Evolutionary conservation across 805 yeast genomes (phyloP).

Genomic region (Jamesozyma jinghongensis): DNA sequence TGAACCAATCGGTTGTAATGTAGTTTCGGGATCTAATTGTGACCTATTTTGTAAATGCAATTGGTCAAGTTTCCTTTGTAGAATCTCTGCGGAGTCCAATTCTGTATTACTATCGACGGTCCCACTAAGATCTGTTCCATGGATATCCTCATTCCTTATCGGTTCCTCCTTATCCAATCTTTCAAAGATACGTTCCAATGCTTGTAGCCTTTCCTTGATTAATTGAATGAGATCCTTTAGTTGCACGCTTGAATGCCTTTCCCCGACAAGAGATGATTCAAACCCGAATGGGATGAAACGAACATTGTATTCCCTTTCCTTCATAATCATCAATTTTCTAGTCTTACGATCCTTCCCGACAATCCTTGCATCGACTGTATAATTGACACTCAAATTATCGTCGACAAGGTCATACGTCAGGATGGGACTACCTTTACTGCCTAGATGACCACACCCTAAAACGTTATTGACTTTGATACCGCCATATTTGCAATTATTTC

Average conservation of each 20-base stretch:
- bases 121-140: conserved; percentile 25
- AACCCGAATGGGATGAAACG: conserved; percentile 27
- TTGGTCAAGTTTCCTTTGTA: conserved; percentile 22
- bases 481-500: conserved; percentile 17
- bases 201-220: conserved; percentile 11
- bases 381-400: conserved; percentile 34
- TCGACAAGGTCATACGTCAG: conserved; percentile 38
- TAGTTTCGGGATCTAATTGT: neutral
- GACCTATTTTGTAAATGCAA: conserved; percentile 13
- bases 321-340: conserved; percentile 13
- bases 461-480: conserved; percentile 29
- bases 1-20: neutral
- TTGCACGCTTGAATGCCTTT: conserved; percentile 8
- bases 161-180: conserved; percentile 10
- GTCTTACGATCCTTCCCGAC: conserved; percentile 36
- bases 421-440: conserved; percentile 45
- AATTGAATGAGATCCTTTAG: conserved; percentile 7
- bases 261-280: conserved; percentile 9
- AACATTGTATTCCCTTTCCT: conserved; percentile 15
- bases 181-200: conserved; percentile 9
- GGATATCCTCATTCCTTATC: conserved; percentile 13
- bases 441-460: conserved; percentile 48
- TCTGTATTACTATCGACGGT: conserved; percentile 15
- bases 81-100: conserved; percentile 17
- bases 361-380: conserved; percentile 46